These are phyloP conservation scores for Trichosanthes cucumerina DNA, from an alignment of 306 rosid genomes.

Conservation along the genomic window DNA sequence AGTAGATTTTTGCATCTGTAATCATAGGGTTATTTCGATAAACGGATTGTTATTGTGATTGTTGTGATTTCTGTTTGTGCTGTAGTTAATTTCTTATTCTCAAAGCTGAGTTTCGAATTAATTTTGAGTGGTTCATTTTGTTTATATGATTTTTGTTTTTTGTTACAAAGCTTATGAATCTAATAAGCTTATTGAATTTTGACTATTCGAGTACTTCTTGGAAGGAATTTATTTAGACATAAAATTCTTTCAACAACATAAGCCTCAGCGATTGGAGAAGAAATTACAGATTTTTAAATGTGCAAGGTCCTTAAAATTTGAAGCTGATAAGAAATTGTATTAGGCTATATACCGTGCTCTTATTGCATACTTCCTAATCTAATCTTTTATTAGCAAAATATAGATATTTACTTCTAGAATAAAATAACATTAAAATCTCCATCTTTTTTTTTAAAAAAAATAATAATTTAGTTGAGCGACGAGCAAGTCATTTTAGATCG, in stretches of 20 bases:
- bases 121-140: neutral
- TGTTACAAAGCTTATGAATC: neutral
- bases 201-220: neutral
- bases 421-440: neutral
- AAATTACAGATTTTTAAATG: neutral
- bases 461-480: neutral
- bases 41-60: neutral
- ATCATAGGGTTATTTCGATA: neutral
- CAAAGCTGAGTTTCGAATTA: neutral
- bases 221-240: neutral
- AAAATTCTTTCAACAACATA: neutral
- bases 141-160: neutral
- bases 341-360: neutral
- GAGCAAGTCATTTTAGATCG: too few relatives aligned
- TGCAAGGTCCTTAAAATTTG: neutral
- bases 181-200: neutral
- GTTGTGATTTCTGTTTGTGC: neutral
- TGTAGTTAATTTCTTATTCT: neutral
- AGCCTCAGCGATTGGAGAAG: neutral
- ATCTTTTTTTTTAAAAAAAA: too few relatives aligned
- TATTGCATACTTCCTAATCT: neutral
- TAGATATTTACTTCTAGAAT: neutral
- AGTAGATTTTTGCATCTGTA: neutral
- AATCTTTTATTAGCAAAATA: neutral
- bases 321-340: neutral